These are phyloP conservation scores for Articulospora tetracladia DNA, from an alignment of 495 filamentous ascomycete genomes.

Conservation along the genomic window DNA sequence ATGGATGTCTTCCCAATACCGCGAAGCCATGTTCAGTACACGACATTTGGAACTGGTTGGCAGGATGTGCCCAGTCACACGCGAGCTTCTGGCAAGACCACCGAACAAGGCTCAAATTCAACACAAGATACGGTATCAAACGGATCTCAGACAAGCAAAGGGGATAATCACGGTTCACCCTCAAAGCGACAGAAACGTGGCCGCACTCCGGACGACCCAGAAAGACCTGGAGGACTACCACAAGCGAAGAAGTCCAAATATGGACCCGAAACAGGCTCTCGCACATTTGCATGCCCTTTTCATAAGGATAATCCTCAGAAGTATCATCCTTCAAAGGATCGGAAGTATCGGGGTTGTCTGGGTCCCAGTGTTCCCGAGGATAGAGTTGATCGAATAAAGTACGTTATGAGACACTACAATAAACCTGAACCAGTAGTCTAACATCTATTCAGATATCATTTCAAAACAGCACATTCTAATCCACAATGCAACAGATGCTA, in stretches of 20 bases:
- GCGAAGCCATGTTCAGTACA: no score
- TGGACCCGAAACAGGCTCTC: not conserved
- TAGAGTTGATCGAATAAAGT: not conserved
- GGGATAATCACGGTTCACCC: not conserved
- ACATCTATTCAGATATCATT: not conserved
- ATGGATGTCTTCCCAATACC: no score
- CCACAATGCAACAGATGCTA: not conserved
- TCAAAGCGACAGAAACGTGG: not conserved
- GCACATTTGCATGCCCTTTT: not conserved
- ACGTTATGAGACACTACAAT: not conserved
- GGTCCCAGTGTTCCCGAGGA: not conserved
- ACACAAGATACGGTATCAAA: not conserved
- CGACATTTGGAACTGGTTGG: not conserved
- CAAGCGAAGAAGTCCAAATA: not conserved
- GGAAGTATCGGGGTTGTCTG: not conserved
- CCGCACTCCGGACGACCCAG: not conserved
- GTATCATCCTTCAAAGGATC: not conserved
- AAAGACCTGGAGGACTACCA: not conserved
- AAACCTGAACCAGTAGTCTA: not conserved
- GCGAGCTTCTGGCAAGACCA: no score
- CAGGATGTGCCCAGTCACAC: not conserved
- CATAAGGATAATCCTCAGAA: not conserved
- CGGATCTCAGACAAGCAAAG: not conserved
- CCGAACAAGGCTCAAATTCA: no score
- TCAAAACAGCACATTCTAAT: not conserved